These are phyloP conservation scores for Aureobasidium subglaciale DNA, from an alignment of 2,329 filamentous ascomycete species.

Conservation along the genomic window DNA sequence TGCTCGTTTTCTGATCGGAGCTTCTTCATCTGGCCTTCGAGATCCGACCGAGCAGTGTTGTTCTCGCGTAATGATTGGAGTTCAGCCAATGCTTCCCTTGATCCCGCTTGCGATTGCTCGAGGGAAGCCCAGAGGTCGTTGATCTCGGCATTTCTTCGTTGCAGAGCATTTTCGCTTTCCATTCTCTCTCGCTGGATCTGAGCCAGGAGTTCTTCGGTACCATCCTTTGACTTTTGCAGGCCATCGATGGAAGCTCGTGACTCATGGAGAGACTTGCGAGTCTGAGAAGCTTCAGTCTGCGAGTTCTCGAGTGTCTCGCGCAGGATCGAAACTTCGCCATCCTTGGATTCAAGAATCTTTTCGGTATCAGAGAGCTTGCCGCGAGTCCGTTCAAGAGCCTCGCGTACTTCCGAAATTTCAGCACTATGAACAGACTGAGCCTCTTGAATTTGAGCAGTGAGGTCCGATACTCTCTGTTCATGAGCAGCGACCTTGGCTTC, in stretches of 20 bases:
- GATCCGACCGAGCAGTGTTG: background rate
- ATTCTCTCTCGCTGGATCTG: background rate
- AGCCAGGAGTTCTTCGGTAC: constrained; percentile 2
- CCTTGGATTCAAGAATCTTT: background rate
- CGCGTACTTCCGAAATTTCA: background rate
- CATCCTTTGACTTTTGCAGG: background rate
- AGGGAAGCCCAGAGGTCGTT: constrained; percentile 11
- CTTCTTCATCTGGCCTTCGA: constrained; percentile 9
- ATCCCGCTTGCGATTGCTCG: constrained; percentile 12
- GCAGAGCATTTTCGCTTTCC: background rate
- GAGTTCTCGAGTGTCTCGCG: background rate
- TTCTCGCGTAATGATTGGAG: constrained; percentile 5
- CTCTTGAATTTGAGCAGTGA: background rate
- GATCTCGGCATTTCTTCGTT: constrained; percentile 7
- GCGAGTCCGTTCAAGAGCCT: background rate
- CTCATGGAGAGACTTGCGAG: background rate
- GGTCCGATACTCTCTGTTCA: background rate
- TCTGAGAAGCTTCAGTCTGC: background rate
- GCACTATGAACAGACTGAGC: background rate
- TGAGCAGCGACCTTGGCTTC: background rate
- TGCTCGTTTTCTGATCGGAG: constrained; percentile 7
- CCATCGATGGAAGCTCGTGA: background rate
- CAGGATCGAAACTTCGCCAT: background rate
- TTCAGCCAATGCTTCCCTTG: constrained; percentile 8
- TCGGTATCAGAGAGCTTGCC: background rate